Base-by-base conservation (phyloP, 371 early-diverging fungal species). In the Syncephalastrum racemosum region DNA sequence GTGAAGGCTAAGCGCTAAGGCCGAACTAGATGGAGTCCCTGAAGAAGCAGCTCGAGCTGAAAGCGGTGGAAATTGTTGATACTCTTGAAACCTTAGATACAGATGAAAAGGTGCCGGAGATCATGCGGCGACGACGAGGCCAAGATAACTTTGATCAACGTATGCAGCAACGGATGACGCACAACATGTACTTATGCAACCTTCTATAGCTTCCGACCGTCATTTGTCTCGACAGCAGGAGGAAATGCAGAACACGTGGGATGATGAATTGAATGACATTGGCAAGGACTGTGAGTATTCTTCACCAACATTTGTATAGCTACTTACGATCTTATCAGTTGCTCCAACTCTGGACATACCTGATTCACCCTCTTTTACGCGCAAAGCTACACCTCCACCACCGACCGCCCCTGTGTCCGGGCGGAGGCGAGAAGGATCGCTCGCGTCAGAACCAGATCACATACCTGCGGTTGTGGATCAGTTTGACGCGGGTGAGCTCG, bases 21-120 rank as follows among this genome's bases (percentile, higher is more conserved):
- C 14, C 14, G 18, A 4, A 48, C 23, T 58, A 84, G 83, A 79
- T 80, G 47, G 84, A 86, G 19, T 70, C 81, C 0, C 66, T 84
- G 16, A 71, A 69, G 49, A 82, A 83, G 20, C 84, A 86, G 55
- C 66, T 84, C 23, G 84, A 84, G 40, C 66, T 74, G 50, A 81
- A 81, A 56, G 77, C 82, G 0, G 57, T 61, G n/a, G 82, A 81
- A 49, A 70, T 79, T 43, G 69, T 63, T 3, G 70, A 70, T 41
- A 56, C 76, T 19, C 59, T 81, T n/a, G 64, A 64, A 44, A 67
- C 71, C 20, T 50, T 63, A 7, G 64, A 68, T 46, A 46, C 40
- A 4, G 55, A 64, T 50, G 61, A 74, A 4, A 66, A 74, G 50
- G 77, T 79, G 13, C 80, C 76, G 7, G 67, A 70, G 46, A 14